Base-by-base conservation (phyloP, 2,329 filamentous ascomycete genomes). In the Epichloe bromicola region DNA sequence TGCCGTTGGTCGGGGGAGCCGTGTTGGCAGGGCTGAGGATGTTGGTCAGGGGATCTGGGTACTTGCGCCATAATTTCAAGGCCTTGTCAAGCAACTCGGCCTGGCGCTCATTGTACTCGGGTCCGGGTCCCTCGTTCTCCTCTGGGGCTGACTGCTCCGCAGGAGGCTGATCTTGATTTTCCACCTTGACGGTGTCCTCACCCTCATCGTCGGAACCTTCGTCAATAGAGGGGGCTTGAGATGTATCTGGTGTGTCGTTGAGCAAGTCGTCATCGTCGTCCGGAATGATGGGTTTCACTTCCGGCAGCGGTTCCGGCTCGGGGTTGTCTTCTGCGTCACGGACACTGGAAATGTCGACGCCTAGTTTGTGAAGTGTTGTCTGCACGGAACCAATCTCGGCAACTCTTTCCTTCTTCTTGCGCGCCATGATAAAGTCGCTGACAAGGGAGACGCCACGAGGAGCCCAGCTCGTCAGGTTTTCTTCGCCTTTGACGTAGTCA, bases 401-500 rank as follows among this genome's bases (percentile, higher is more conserved):
- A 30, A 86, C 75, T 15, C 89, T 82, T 52, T 78, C 74, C 58
- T 82, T 82, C 62, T 86, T 84, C 67, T 86, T 88, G 54, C 82
- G 82, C 5, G 85, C 78, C 11, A 75, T 69, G 50, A 96, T 84
- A 60, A 85, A 95, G 66, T 98, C 93, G 52, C 83, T 81, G n/a
- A 98, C 84, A 1, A 98, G 71, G 0, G 88, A 94, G 3, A 97
- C 86, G 37, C 93, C 89, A 41, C 93, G 80, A 2, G 93, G 91
- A 7, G 83, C 82, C 93, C 93, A 98, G 51, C 82, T 82, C 2
- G 75, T 82, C 39, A 98, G 73, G 46, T 83, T 77, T 66, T 98
- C 93, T 67, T 98, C 90, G 51, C 93, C 93, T 66, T 95, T 96
- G 60, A 98, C 87, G 63, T 96, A 97, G 65, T 95, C 88, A 60